These are phyloP conservation scores for Saccharomycopsis fibuligera DNA, from an alignment of 805 yeast genomes.

Conservation along the genomic window DNA sequence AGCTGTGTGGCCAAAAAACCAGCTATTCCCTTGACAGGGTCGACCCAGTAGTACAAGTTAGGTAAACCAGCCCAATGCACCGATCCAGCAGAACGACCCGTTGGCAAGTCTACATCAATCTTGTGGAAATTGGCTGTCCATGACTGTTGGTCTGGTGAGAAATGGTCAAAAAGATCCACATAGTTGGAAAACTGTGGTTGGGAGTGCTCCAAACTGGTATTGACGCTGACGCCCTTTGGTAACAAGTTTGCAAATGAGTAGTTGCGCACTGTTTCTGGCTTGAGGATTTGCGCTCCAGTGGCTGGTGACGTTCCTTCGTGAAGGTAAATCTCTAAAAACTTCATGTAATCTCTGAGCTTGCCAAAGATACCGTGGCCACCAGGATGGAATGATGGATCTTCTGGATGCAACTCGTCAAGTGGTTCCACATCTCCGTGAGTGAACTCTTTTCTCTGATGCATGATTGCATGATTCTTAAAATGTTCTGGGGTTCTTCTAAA, in stretches of 20 bases:
- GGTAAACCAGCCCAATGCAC: slow-evolving; percentile 37
- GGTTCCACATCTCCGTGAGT: slow-evolving; percentile 21
- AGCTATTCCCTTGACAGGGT: slow-evolving; percentile 31
- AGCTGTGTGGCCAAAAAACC: slow-evolving; percentile 34
- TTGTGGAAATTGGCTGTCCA: slow-evolving; percentile 28
- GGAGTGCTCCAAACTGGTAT: slow-evolving; percentile 19
- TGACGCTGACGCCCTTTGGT: slow-evolving; percentile 25
- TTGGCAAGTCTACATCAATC: slow-evolving; percentile 25
- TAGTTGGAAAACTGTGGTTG: slow-evolving; percentile 21
- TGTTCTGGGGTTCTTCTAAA: slow-evolving; percentile 23
- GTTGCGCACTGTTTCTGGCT: slow-evolving; percentile 27
- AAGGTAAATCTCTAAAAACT: slow-evolving; percentile 34
- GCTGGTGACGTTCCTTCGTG: slow-evolving; percentile 33
- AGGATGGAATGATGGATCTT: slow-evolving; percentile 26
- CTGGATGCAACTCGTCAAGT: slow-evolving; percentile 21
- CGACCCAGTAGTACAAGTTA: slow-evolving; percentile 36
- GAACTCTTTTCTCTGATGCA: slow-evolving; percentile 23
- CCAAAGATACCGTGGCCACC: slow-evolving; percentile 41
- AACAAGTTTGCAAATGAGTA: slow-evolving; percentile 30
- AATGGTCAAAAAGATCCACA: slow-evolving; percentile 20
- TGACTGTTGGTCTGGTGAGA: slow-evolving; percentile 16
- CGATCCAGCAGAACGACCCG: slow-evolving; percentile 33
- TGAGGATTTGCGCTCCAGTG: slow-evolving; percentile 31
- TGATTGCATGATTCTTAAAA: slow-evolving; percentile 21
- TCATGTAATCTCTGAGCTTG: slow-evolving; percentile 33